Conservation (phyloP, 75 land plant genomes). For the Larix kaempferi region DNA sequence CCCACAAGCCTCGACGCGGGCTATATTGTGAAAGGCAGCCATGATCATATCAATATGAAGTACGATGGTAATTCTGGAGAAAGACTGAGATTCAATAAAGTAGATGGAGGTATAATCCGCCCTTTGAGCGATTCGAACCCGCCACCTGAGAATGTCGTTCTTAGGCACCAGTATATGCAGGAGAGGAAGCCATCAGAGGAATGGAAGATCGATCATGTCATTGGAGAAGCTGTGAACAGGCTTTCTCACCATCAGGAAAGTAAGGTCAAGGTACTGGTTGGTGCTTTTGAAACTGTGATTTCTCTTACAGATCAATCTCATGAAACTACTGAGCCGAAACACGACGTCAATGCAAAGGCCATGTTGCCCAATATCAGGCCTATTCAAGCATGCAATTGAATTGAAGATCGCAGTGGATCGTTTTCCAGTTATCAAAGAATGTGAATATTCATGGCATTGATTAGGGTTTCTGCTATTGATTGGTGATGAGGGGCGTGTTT, state of each 20-base stretch:
- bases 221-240: conserved; percentile 34
- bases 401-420: too few relatives aligned
- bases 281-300: conserved; percentile 35
- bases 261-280: conserved; percentile 31
- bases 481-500: too few relatives aligned
- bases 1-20: background rate
- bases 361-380: too few relatives aligned
- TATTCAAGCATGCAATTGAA: too few relatives aligned
- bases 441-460: too few relatives aligned
- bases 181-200: conserved; percentile 26
- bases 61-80: too few relatives aligned
- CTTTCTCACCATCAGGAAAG: conserved; percentile 20
- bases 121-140: background rate
- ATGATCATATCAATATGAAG: background rate
- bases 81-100: background rate
- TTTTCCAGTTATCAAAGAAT: too few relatives aligned
- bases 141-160: conserved; percentile 6
- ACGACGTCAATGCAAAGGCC: too few relatives aligned
- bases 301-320: conserved; percentile 1
- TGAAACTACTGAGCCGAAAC: too few relatives aligned
- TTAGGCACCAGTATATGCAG: conserved; percentile 13
- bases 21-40: background rate
- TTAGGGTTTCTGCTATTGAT: too few relatives aligned
- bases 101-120: background rate
- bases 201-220: conserved; percentile 31